phyloP scores from a whole-genome alignment of 116 monocot species.

The Posidonia oceanica region DNA sequence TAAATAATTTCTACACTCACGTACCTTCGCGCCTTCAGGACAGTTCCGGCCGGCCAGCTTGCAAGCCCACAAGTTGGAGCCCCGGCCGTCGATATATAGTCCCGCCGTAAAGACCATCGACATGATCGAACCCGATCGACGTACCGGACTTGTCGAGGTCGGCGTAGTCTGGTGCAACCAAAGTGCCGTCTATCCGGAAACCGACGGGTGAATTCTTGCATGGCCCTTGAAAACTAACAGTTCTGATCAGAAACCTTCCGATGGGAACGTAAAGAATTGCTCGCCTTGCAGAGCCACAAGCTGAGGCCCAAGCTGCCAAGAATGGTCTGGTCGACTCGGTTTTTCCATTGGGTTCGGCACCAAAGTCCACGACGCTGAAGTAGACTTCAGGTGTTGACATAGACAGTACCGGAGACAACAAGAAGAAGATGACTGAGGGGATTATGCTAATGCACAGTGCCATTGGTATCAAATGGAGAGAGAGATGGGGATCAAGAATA shows the following conservation, averaged over 20 bases:
- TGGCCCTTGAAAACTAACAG: constrained; percentile 13
- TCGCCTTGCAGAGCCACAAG: constrained; percentile 21
- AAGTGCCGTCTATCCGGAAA: constrained; percentile 8
- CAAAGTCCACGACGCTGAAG: constrained; percentile 26
- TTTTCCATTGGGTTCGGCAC: constrained; percentile 33
- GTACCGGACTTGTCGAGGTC: not conserved
- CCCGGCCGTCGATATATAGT: constrained; percentile 1
- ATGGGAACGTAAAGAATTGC: constrained; percentile 32
- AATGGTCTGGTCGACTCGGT: constrained; percentile 34
- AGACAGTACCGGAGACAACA: not conserved
- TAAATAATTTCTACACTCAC: not conserved
- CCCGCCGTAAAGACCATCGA: constrained; percentile 5
- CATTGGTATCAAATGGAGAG: not conserved
- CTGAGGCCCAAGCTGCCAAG: constrained; percentile 31
- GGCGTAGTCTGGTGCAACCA: constrained; percentile 6
- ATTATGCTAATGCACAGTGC: not conserved
- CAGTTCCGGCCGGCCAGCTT: constrained; percentile 5
- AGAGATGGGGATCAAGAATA: too few relatives aligned
- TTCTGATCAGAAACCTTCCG: constrained; percentile 33
- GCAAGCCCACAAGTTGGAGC: constrained; percentile 3
- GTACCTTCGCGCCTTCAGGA: constrained; percentile 3
- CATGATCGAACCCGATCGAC: constrained; percentile 13
- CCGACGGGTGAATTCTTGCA: constrained; percentile 4
- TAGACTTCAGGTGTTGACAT: not conserved
- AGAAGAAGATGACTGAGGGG: not conserved